Percentiles rank a stretch among this genome's conserved stretches.
Evolutionary conservation across 108 stramenopile species (phyloP).

Genomic region (Skeletonema potamos): DNA sequence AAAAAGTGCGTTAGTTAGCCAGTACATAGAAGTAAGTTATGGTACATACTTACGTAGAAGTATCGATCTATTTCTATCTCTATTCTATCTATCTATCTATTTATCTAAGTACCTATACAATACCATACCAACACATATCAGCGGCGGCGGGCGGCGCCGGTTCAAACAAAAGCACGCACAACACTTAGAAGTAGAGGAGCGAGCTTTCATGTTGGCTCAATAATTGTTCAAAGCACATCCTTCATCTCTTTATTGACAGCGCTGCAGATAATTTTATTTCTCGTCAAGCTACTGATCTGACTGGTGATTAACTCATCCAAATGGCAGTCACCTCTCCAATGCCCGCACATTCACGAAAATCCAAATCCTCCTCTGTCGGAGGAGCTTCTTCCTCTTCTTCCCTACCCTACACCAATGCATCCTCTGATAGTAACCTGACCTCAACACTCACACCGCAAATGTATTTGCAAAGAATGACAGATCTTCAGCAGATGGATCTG

Average conservation of each 20-base stretch:
- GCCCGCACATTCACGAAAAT: constrained; percentile 32
- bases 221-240: background rate
- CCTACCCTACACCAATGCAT: constrained; percentile 3
- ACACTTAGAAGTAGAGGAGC: too few relatives aligned
- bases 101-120: too few relatives aligned
- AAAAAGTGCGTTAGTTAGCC: background rate
- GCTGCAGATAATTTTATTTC: constrained; percentile 2
- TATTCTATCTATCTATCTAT: too few relatives aligned
- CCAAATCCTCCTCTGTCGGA: constrained; percentile 21
- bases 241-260: background rate
- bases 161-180: too few relatives aligned
- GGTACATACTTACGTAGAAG: too few relatives aligned
- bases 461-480: constrained; percentile 64
- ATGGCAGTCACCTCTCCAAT: constrained; percentile 23
- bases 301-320: background rate
- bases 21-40: too few relatives aligned
- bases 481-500: constrained; percentile 86
- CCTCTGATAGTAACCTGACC: background rate
- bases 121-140: too few relatives aligned
- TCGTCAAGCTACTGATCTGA: background rate
- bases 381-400: constrained; percentile 25
- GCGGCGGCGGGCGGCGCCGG: too few relatives aligned
- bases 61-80: too few relatives aligned
- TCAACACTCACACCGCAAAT: constrained; percentile 49
- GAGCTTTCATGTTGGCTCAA: too few relatives aligned